Evolutionary conservation across 192 early-diverging fungal genomes (phyloP), one percentile per base, ranked within the genome.

Genomic region (Backusella luteola): DNA sequence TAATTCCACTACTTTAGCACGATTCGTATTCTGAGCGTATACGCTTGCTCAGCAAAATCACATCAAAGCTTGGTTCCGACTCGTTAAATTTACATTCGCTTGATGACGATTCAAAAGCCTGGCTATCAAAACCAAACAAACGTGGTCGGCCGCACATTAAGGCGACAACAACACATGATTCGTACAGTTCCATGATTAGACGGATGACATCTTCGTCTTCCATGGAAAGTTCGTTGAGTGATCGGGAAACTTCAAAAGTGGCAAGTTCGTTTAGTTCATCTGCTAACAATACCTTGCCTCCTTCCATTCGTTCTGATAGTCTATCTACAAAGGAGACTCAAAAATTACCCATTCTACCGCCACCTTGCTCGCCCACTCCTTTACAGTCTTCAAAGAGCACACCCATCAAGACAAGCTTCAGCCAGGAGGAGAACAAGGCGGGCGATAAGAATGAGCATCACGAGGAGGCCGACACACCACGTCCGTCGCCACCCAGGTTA

Each of bases 1-100:
- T 53, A 21, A 53, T 2, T 53, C 21, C 15, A 21, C n/a, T 1
- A 6, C 3, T 52, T 52, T 14, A 63, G 77, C 77, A 78, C 46
- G 70, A 71, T 12, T 73, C 77, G 3, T 78, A 78, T 42, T 78
- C 77, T 73, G 77, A 78, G 17, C 38, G 77, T 26, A 56, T 78
- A 21, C 63, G 77, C 1, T 29, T 78, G 34, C 41, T 78, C 4
- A 46, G 56, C 19, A 52, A 46, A 34, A 26, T 74, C 15, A 56
- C 73, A 66, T 41, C 73, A 36, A 74, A 56, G 38, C 53, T 52
- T 19, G 73, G 56, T 63, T 26, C 56, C 1, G 56, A 63, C 8
- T 29, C 56, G n/a, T 26, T 63, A 26, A 29, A 23, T 63, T 63
- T 63, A 29, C 26, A 23, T 8, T 29, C 23, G 14, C 56, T 63